These are phyloP conservation scores for Neopestalotiopsis clavispora DNA, from an alignment of 2,329 filamentous ascomycete species.

Conservation along the genomic window DNA sequence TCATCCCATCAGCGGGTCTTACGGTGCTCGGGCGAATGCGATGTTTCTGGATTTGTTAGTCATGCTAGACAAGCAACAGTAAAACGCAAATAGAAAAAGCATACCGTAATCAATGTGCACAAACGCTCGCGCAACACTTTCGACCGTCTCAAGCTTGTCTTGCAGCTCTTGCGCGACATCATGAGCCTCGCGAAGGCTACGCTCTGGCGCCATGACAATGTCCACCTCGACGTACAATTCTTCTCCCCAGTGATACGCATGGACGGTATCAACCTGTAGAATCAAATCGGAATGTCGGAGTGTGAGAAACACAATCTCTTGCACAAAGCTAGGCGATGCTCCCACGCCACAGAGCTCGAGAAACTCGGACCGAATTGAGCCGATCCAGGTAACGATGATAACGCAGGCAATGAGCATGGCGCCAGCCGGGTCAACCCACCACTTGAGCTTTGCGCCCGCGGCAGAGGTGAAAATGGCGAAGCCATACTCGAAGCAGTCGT, in stretches of 20 bases:
- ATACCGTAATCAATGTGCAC: neutral
- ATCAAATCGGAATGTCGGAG: neutral
- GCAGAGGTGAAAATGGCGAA: neutral
- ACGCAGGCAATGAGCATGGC: neutral
- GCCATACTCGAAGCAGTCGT: neutral
- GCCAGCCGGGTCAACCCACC: neutral
- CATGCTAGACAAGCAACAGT: neutral
- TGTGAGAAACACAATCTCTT: neutral
- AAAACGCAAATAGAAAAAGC: neutral
- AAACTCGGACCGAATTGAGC: neutral
- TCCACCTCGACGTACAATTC: neutral
- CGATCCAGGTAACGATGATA: neutral
- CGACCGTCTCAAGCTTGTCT: neutral
- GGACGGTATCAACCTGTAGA: neutral
- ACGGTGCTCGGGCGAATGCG: neutral
- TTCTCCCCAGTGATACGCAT: neutral
- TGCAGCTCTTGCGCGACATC: neutral
- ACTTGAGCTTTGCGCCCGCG: neutral
- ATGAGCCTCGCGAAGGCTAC: neutral
- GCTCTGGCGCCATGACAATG: neutral
- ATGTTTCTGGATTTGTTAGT: neutral
- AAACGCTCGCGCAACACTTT: neutral
- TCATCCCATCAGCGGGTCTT: neutral
- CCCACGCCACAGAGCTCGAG: neutral
- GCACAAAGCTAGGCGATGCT: neutral